Percentiles rank a stretch among this genome's conserved stretches.
Evolutionary conservation across 2,329 filamentous ascomycete genomes (phyloP).

Genomic region (Aspergillus clavatus): DNA sequence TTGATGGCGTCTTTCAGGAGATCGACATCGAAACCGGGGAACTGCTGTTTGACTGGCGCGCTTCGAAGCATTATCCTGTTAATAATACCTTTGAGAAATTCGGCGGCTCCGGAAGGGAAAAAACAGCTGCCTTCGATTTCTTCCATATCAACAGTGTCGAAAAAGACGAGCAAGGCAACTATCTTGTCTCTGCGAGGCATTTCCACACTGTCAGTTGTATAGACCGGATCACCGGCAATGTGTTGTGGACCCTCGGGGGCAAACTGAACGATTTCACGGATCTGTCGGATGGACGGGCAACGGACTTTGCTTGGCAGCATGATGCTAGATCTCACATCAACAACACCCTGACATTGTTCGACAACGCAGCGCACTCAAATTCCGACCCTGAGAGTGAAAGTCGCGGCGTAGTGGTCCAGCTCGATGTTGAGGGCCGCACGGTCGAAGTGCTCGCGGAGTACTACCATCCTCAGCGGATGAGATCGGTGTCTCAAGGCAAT

Average conservation of each 20-base stretch:
- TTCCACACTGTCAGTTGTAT: slow-evolving; percentile 47
- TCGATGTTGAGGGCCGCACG: slow-evolving; percentile 38
- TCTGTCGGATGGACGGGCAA: slow-evolving; percentile 40
- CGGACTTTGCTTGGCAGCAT: slow-evolving; percentile 45
- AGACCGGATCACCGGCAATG: slow-evolving; percentile 43
- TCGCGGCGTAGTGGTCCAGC: slow-evolving; percentile 41
- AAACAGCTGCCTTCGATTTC: slow-evolving; percentile 46
- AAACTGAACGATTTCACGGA: slow-evolving; percentile 44
- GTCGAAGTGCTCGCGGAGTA: slow-evolving; percentile 38
- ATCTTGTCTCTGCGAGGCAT: slow-evolving; percentile 51
- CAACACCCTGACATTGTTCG: slow-evolving; percentile 34
- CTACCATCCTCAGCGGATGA: slow-evolving; percentile 35
- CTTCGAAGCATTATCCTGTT: slow-evolving; percentile 29
- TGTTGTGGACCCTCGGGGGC: slow-evolving; percentile 53
- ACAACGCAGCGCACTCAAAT: slow-evolving; percentile 30
- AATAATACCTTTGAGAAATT: slow-evolving; percentile 17
- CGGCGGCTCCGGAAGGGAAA: slow-evolving; percentile 6
- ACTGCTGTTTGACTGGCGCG: slow-evolving; percentile 41
- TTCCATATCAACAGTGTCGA: slow-evolving; percentile 56
- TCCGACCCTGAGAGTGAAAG: slow-evolving; percentile 25
- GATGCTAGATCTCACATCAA: slow-evolving; percentile 40
- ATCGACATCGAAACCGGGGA: slow-evolving; percentile 41
- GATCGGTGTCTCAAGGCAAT: slow-evolving; percentile 39
- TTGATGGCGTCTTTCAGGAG: slow-evolving; percentile 43
- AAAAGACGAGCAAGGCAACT: slow-evolving; percentile 49